Percentiles rank a stretch among this genome's conserved stretches.
Evolutionary conservation across 2,329 filamentous ascomycete species (phyloP).

Genomic region (Magnaporthiopsis incrustans): DNA sequence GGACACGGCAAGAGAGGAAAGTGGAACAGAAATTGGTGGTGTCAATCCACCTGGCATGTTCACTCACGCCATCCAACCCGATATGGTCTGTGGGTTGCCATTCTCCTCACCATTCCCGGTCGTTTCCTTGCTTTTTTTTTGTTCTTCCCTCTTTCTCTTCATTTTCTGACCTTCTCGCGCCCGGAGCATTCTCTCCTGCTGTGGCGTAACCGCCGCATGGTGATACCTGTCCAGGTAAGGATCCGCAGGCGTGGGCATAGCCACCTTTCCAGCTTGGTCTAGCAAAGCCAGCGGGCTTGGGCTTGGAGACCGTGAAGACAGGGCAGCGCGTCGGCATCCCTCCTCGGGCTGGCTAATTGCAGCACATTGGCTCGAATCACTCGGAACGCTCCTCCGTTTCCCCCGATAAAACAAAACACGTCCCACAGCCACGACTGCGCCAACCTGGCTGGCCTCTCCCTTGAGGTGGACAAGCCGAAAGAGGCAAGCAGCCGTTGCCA

Average conservation of each 20-base stretch:
- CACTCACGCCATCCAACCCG: not conserved
- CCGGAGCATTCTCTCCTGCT: not conserved
- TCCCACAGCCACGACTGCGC: not conserved
- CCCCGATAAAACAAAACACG: not conserved
- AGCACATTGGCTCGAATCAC: not conserved
- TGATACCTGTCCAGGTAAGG: no score
- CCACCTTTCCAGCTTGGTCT: not conserved
- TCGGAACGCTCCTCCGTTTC: not conserved
- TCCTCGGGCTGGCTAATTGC: not conserved
- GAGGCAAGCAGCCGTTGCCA: not conserved
- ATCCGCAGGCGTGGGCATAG: not conserved
- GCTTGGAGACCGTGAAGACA: not conserved
- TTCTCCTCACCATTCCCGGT: not conserved
- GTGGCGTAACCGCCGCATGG: not conserved
- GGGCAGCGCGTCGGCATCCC: no score
- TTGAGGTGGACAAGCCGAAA: no score
- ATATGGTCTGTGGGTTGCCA: not conserved
- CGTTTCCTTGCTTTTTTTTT: not conserved
- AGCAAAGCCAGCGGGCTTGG: not conserved
- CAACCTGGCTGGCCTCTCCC: not conserved
- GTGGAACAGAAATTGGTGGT: not conserved
- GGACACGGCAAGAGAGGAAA: not conserved
- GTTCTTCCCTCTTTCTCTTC: not conserved
- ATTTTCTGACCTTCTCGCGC: not conserved
- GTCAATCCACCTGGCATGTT: not conserved